These are phyloP conservation scores for Silybum marianum DNA, from an alignment of 129 eudicot genomes.

Conservation along the genomic window DNA sequence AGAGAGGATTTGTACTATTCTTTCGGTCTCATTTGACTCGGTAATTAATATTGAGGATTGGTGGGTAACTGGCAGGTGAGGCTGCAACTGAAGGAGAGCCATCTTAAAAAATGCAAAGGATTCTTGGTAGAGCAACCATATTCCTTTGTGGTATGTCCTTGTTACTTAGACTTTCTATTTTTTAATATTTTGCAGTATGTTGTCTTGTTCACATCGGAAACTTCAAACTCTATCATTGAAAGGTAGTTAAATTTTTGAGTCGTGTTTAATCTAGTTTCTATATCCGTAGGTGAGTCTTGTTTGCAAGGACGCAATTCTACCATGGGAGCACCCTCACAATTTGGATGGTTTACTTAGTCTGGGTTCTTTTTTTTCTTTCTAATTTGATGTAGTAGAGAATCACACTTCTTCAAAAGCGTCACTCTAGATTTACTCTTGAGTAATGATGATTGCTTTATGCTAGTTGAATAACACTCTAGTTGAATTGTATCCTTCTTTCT, in stretches of 20 bases:
- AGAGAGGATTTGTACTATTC: neutral
- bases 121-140: conserved; percentile 60
- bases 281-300: conserved; percentile 59
- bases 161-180: conserved; percentile 35
- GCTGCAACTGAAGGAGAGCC: conserved; percentile 66
- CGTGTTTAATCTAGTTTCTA: conserved; percentile 41
- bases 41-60: conserved; percentile 46
- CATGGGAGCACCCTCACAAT: conserved; percentile 34
- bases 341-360: conserved; percentile 39
- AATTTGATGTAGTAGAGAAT: conserved; percentile 20
- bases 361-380: neutral
- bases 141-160: conserved; percentile 64
- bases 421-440: conserved; percentile 23
- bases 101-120: conserved; percentile 51
- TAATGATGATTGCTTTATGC: conserved; percentile 14
- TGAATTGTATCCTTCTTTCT: conserved; percentile 23
- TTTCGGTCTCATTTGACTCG: conserved; percentile 9
- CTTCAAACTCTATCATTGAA: neutral
- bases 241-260: conserved; percentile 24
- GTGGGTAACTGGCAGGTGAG: conserved; percentile 95
- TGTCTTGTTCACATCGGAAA: conserved; percentile 14
- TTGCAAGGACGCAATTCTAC: conserved; percentile 52
- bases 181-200: neutral
- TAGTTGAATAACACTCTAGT: conserved; percentile 22
- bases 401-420: conserved; percentile 16